Evolutionary conservation across 345 rosid genomes (phyloP).

Genomic region (Nephelium lappaceum): DNA sequence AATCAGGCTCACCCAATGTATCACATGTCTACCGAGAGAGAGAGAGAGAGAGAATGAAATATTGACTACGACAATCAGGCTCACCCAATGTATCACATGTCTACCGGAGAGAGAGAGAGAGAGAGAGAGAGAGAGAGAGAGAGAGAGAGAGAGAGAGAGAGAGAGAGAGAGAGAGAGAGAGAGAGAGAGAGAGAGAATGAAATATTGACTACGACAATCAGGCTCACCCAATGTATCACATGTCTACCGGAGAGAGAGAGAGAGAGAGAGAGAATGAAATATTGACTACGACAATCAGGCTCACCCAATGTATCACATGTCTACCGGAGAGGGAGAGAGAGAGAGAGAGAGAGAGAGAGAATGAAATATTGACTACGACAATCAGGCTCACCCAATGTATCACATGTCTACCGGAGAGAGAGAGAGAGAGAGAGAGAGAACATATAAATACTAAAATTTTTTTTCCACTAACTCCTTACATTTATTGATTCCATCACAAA

Average conservation of each 20-base stretch:
- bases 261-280: not conserved
- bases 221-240: not conserved
- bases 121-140: no score
- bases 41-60: not conserved
- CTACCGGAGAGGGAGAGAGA: not conserved
- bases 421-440: not conserved
- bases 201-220: not conserved
- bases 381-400: not conserved
- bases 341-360: no score
- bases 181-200: not conserved
- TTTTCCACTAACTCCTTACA: not conserved
- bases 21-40: not conserved
- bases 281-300: not conserved
- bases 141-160: no score
- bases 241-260: not conserved
- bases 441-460: not conserved
- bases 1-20: not conserved
- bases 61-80: not conserved
- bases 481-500: not conserved
- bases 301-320: not conserved
- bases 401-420: not conserved
- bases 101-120: not conserved
- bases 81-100: not conserved
- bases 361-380: not conserved
- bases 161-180: no score